These are phyloP conservation scores for Oropetium thomaeum DNA, from an alignment of 176 grass and related monocot genomes.

Conservation along the genomic window DNA sequence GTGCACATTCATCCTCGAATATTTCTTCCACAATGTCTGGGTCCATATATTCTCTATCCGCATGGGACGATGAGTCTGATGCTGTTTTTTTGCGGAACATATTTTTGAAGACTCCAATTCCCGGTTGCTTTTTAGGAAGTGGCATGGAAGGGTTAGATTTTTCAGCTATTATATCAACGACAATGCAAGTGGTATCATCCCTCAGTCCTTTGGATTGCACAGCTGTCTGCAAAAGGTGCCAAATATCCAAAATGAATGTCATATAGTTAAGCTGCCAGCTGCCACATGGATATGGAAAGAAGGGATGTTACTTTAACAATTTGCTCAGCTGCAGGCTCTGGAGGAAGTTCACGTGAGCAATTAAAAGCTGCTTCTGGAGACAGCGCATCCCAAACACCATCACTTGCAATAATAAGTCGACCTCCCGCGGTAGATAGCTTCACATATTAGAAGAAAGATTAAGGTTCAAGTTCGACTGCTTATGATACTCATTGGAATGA, in stretches of 20 bases:
- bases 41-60: slow-evolving; percentile 63
- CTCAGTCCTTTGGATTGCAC: slow-evolving; percentile 83
- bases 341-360: slow-evolving; percentile 56
- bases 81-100: slow-evolving; percentile 73
- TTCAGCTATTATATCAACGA: slow-evolving; percentile 78
- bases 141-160: slow-evolving; percentile 44
- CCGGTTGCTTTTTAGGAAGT: slow-evolving; percentile 67
- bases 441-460: slow-evolving; percentile 26
- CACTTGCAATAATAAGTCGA: slow-evolving; percentile 84
- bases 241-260: slow-evolving; percentile 18
- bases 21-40: slow-evolving; percentile 82
- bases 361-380: slow-evolving; percentile 64
- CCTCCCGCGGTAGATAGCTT: slow-evolving; percentile 81
- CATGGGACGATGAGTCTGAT: slow-evolving; percentile 61
- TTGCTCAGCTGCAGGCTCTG: slow-evolving; percentile 62
- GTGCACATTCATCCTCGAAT: slow-evolving; percentile 82
- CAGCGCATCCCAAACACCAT: slow-evolving; percentile 97
- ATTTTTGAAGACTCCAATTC: slow-evolving; percentile 88
- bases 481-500: slow-evolving; percentile 11
- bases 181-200: slow-evolving; percentile 94
- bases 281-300: background rate
- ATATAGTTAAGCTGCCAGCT: background rate
- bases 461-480: slow-evolving; percentile 23
- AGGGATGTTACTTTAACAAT: slow-evolving; percentile 79
- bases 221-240: slow-evolving; percentile 64